Base-by-base conservation (phyloP, 345 rosid species). In the Conringia planisiliqua region DNA sequence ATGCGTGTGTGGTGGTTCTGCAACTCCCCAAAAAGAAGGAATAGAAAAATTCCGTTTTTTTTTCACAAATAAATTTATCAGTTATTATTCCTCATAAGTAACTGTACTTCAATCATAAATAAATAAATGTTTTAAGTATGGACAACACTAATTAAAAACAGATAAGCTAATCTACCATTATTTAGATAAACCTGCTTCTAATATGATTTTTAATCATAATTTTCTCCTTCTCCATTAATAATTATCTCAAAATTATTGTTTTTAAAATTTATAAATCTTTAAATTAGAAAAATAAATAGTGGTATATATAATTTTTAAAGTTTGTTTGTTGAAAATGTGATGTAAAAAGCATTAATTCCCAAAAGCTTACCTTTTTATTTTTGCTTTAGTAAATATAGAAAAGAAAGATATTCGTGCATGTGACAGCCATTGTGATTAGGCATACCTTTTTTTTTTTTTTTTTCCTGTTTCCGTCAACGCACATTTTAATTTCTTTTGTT, bases 1-100 rank as follows among this genome's bases (percentile, higher is more conserved):
- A 18, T 65, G 73, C 57, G 54, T 72, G 73, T 71, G 77, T 66
- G 77, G 81, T 78, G 77, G 42, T 78, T 78, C 77, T 78, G 72
- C 56, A 40, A 66, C 73, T 77, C 66, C 76, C 77, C 55, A 32
- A 66, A 71, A 58, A 40, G 56, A 77, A 78, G 58, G 76, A 63
- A 71, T 77, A 77, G 54, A 70, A 62, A 62, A 26, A 5, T 52
- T 70, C 80, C 29, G 22, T 42, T 43, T 68, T 22, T 30, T 18
- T 6, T 1, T 26, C 35, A 13, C 30, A 33, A 44, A 54, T 2
- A 60, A 51, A 59, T 5, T 29, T 51, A 9, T 62, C 70, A 33
- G 35, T 72, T 62, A 18, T 51, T 72, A 18, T 51, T 72, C 62
- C 3, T 42, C 29, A 16, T 36, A 51, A 35, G 38, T 29, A 30